Conservation (phyloP, 2,329 filamentous ascomycete species). For the Harringtonia aguacate region DNA sequence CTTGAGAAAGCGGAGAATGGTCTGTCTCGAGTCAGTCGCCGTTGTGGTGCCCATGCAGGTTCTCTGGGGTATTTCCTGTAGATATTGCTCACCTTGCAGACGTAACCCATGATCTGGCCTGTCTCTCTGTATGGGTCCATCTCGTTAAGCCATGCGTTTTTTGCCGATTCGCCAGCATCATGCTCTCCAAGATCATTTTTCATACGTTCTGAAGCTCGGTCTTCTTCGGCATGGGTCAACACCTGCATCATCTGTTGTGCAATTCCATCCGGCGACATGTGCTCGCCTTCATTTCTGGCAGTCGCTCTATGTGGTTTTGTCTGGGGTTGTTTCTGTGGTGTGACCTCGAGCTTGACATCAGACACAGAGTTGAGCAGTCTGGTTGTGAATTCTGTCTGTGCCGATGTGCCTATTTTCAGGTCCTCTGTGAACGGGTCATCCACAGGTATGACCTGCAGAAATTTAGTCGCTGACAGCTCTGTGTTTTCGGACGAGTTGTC, state of each 20-base stretch:
- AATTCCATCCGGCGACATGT: not conserved
- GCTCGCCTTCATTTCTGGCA: not conserved
- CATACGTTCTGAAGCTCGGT: not conserved
- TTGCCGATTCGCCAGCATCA: slow-evolving; percentile 2
- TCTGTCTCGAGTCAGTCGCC: not conserved
- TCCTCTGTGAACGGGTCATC: slow-evolving; percentile 6
- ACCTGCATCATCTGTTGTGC: slow-evolving; percentile 9
- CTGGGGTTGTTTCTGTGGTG: too few species aligned
- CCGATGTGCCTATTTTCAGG: not conserved
- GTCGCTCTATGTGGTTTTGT: too few species aligned
- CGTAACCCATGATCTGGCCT: slow-evolving; percentile 10
- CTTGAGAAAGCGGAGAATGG: slow-evolving; percentile 11
- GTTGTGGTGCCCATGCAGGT: not conserved
- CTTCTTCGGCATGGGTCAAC: not conserved
- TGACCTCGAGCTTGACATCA: not conserved
- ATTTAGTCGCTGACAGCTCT: too few species aligned
- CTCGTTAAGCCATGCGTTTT: slow-evolving; percentile 8
- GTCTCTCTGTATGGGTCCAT: slow-evolving; percentile 10
- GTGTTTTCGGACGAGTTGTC: too few species aligned
- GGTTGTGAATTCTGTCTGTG: slow-evolving; percentile 5
- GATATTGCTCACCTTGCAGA: slow-evolving; percentile 8
- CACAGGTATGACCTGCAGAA: not conserved
- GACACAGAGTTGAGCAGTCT: slow-evolving; percentile 4
- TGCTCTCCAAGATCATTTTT: too few species aligned
- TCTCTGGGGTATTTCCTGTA: not conserved